Conservation (phyloP, 2,329 filamentous ascomycete genomes). For the Triangularia setosa region DNA sequence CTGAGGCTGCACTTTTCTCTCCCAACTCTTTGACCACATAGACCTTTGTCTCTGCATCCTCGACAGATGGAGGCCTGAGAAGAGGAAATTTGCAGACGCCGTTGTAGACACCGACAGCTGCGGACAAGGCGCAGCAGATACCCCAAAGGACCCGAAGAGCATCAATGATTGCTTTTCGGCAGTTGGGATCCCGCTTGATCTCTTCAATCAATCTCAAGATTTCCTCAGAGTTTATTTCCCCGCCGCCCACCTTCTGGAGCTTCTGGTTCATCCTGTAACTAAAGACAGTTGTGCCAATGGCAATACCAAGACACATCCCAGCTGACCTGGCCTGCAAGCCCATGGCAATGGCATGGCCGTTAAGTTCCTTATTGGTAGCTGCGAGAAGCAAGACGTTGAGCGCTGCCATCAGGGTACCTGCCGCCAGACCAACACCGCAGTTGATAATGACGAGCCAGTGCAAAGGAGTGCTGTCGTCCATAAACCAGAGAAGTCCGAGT, state of each 20-base stretch:
- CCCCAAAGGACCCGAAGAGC: conserved; percentile 19
- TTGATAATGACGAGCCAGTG: conserved; percentile 15
- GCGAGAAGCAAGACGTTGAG: conserved; percentile 16
- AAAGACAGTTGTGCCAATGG: conserved; percentile 20
- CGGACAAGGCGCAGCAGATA: conserved; percentile 15
- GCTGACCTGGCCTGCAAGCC: conserved; percentile 16
- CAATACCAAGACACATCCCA: conserved; percentile 21
- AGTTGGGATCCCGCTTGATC: conserved; percentile 12
- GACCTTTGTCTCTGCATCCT: background rate
- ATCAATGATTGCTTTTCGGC: conserved; percentile 10
- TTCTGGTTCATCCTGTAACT: conserved; percentile 9
- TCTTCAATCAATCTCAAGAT: conserved; percentile 16
- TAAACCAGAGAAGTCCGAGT: conserved; percentile 16
- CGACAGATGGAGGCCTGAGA: background rate
- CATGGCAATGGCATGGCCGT: conserved; percentile 21
- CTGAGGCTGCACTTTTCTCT: background rate
- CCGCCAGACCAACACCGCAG: conserved; percentile 14
- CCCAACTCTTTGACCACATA: background rate
- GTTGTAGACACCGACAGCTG: conserved; percentile 9
- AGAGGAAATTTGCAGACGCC: conserved; percentile 13
- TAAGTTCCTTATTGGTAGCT: conserved; percentile 12
- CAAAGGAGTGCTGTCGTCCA: conserved; percentile 15
- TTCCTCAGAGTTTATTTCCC: conserved; percentile 15
- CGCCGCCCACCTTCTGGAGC: conserved; percentile 1
- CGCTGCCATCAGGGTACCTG: conserved; percentile 14